phyloP scores from a whole-genome alignment of 2,329 filamentous ascomycete genomes.

The Apiospora rasikravindrae region DNA sequence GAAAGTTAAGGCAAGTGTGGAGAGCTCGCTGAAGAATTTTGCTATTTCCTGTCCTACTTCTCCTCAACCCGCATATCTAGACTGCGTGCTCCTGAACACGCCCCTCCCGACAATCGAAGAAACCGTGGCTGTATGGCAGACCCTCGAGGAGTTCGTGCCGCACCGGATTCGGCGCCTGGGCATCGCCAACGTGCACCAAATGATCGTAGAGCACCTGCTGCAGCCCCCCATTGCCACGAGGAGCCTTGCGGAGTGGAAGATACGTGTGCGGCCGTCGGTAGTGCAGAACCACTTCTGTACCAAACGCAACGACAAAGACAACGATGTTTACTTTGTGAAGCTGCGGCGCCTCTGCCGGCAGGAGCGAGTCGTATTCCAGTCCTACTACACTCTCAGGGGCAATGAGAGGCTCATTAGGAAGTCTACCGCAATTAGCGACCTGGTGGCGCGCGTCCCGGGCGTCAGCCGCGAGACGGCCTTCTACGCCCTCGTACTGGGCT shows the following conservation, averaged over 20 bases:
- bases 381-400: constrained; percentile 60
- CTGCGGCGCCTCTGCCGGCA: constrained; percentile 59
- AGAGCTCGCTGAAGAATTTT: constrained; percentile 70
- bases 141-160: constrained; percentile 71
- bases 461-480: constrained; percentile 45
- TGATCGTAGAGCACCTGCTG: constrained; percentile 59
- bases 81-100: constrained; percentile 79
- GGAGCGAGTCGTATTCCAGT: constrained; percentile 52
- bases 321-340: constrained; percentile 52
- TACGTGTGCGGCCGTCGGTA: constrained; percentile 53
- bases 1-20: constrained; percentile 71
- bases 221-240: constrained; percentile 22
- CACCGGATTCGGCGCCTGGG: constrained; percentile 69
- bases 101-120: constrained; percentile 48
- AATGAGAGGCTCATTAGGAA: constrained; percentile 47
- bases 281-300: constrained; percentile 76
- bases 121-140: constrained; percentile 68
- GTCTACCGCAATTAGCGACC: constrained; percentile 49
- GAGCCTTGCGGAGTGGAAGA: constrained; percentile 18
- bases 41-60: constrained; percentile 32
- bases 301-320: constrained; percentile 54
- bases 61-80: constrained; percentile 53
- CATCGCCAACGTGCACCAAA: constrained; percentile 74
- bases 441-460: constrained; percentile 51
- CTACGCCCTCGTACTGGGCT: constrained; percentile 55